These are phyloP conservation scores for Amylocystis lapponica DNA, from an alignment of 768 basidiomycete species.

Conservation along the genomic window DNA sequence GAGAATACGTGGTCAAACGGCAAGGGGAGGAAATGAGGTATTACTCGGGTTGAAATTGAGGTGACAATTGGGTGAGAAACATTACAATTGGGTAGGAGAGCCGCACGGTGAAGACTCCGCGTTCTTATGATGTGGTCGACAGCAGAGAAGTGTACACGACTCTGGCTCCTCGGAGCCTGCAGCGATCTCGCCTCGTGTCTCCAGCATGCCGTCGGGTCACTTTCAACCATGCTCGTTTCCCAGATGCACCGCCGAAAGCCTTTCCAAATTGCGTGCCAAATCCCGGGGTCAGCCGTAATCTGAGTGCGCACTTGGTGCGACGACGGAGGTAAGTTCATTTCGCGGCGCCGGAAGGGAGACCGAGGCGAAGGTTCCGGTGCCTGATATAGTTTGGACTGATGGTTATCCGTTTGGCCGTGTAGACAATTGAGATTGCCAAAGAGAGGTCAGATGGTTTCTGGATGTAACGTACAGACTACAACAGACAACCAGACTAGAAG, in stretches of 20 bases:
- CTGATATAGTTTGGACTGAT: slow-evolving; percentile 3
- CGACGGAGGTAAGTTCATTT: slow-evolving; percentile 2
- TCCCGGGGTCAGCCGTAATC: background rate
- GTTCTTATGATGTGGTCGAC: slow-evolving; percentile 2
- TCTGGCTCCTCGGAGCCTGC: background rate
- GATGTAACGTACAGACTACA: no score
- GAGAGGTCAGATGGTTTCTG: no score
- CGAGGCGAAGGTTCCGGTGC: slow-evolving; percentile 7
- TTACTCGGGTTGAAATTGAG: background rate
- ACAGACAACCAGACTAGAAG: no score
- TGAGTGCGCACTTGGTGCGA: background rate
- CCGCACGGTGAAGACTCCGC: slow-evolving; percentile 2
- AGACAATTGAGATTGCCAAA: no score
- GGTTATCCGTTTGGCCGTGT: no score
- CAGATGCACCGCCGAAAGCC: slow-evolving; percentile 1
- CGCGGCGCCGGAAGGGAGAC: background rate
- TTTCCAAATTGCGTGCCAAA: background rate
- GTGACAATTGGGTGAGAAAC: background rate
- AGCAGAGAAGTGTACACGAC: no score
- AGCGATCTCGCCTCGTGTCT: slow-evolving; percentile 2
- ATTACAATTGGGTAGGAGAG: slow-evolving; percentile 10
- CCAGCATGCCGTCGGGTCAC: slow-evolving; percentile 2
- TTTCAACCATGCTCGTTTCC: slow-evolving; percentile 1
- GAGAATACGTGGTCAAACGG: background rate
- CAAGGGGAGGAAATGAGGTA: background rate